A percentile compares a stretch with the other conserved stretches of the same genome.
These are phyloP conservation scores for Colletotrichum liaoningense DNA, from an alignment of 2,329 filamentous ascomycete genomes.

Conservation along the genomic window DNA sequence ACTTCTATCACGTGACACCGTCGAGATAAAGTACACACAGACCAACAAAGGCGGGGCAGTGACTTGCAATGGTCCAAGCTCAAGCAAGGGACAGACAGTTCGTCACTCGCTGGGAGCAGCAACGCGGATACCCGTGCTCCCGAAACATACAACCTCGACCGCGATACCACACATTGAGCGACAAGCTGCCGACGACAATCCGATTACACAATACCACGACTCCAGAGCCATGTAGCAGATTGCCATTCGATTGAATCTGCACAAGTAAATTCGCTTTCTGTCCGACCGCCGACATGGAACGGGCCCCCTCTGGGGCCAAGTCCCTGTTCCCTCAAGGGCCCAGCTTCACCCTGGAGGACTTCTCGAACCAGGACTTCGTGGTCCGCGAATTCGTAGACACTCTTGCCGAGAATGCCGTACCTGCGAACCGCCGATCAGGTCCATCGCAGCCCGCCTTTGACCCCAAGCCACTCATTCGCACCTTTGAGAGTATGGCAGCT, in stretches of 20 bases:
- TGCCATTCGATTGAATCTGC: background rate
- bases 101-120: slow-evolving; percentile 19
- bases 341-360: slow-evolving; percentile 88
- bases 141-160: slow-evolving; percentile 24
- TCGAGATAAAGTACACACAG: background rate
- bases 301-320: slow-evolving; percentile 63
- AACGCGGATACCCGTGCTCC: slow-evolving; percentile 27
- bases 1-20: background rate
- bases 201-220: background rate
- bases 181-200: background rate
- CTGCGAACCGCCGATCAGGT: slow-evolving; percentile 83
- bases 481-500: slow-evolving; percentile 78
- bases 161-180: background rate
- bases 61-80: background rate
- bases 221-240: slow-evolving; percentile 21
- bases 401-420: slow-evolving; percentile 85
- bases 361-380: slow-evolving; percentile 92
- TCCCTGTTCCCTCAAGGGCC: slow-evolving; percentile 82
- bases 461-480: slow-evolving; percentile 94
- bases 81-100: slow-evolving; percentile 18
- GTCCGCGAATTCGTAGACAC: slow-evolving; percentile 97
- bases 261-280: background rate
- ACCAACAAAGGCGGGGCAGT: slow-evolving; percentile 12
- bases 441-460: slow-evolving; percentile 79
- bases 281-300: slow-evolving; percentile 50